Conservation (phyloP, 352 stramenopile genomes). For the Peronospora belbahrii region DNA sequence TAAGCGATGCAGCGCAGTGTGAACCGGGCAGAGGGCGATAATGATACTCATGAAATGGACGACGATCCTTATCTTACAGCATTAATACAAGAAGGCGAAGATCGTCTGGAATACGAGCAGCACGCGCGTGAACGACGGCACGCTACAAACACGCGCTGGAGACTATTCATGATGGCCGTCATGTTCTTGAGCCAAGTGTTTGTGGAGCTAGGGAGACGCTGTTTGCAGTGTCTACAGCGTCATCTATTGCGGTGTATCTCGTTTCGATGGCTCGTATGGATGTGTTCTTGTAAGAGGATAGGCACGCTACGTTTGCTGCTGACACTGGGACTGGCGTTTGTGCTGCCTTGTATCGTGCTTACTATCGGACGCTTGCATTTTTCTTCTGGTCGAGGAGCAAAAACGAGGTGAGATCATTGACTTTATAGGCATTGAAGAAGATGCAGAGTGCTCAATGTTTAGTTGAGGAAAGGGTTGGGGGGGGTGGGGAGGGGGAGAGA, state of each 20-base stretch:
- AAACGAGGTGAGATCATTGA: constrained; percentile 6
- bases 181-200: constrained; percentile 43
- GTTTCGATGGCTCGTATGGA: constrained; percentile 36
- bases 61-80: too few relatives aligned
- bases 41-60: constrained; percentile 20
- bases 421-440: too few relatives aligned
- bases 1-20: constrained; percentile 20
- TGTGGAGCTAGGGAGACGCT: constrained; percentile 37
- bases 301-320: constrained; percentile 34
- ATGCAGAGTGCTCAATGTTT: too few relatives aligned
- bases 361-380: constrained; percentile 34
- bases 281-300: constrained; percentile 30
- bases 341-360: constrained; percentile 40
- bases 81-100: constrained; percentile 39
- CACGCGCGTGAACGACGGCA: constrained; percentile 5
- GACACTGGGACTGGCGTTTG: constrained; percentile 28
- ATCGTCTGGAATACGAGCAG: constrained; percentile 18
- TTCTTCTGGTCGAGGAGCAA: constrained; percentile 9
- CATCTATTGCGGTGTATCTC: constrained; percentile 40
- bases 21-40: constrained; percentile 9
- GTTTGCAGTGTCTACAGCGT: constrained; percentile 38
- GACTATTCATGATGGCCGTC: constrained; percentile 31
- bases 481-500: too few relatives aligned
- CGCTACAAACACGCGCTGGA: constrained; percentile 27
- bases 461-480: too few relatives aligned